These are phyloP conservation scores for Moniliella sp. DNA, from an alignment of 1,284 basidiomycete genomes.

Conservation along the genomic window DNA sequence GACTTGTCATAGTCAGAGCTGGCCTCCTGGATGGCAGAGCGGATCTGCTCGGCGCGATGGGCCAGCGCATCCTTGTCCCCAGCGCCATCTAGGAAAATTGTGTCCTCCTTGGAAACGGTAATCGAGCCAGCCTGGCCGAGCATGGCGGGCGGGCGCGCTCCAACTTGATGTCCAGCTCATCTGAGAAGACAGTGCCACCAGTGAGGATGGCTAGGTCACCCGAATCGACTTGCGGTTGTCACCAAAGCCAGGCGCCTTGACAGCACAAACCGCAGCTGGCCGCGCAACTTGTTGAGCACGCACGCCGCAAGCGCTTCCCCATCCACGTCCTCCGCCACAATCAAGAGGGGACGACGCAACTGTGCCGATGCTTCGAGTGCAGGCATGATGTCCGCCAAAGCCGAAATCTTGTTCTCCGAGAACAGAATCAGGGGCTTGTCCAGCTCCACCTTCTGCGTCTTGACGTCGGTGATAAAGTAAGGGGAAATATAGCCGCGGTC, in stretches of 20 bases:
- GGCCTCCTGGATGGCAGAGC: conserved; percentile 57
- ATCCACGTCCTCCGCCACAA: conserved; percentile 91
- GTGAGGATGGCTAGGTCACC: conserved; percentile 91
- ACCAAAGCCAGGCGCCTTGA: conserved; percentile 94
- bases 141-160: conserved; percentile 66
- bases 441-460: conserved; percentile 83
- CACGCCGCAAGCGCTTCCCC: conserved; percentile 91
- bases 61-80: conserved; percentile 26
- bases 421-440: conserved; percentile 86
- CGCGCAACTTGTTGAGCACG: conserved; percentile 93
- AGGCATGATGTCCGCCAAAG: conserved; percentile 82
- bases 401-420: conserved; percentile 92
- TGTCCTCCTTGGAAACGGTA: conserved; percentile 94
- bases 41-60: conserved; percentile 65
- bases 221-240: conserved; percentile 92
- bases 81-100: conserved; percentile 79
- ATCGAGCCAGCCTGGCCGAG: conserved; percentile 77
- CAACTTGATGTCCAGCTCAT: conserved; percentile 92
- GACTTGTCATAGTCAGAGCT: conserved; percentile 79
- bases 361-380: conserved; percentile 77
- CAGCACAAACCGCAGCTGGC: conserved; percentile 72
- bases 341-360: conserved; percentile 69
- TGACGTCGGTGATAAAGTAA: conserved; percentile 97
- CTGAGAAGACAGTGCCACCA: conserved; percentile 88
- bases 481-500: conserved; percentile 96